These are phyloP conservation scores for Fusarium sp. DNA, from an alignment of 2,329 filamentous ascomycete species.

Conservation along the genomic window DNA sequence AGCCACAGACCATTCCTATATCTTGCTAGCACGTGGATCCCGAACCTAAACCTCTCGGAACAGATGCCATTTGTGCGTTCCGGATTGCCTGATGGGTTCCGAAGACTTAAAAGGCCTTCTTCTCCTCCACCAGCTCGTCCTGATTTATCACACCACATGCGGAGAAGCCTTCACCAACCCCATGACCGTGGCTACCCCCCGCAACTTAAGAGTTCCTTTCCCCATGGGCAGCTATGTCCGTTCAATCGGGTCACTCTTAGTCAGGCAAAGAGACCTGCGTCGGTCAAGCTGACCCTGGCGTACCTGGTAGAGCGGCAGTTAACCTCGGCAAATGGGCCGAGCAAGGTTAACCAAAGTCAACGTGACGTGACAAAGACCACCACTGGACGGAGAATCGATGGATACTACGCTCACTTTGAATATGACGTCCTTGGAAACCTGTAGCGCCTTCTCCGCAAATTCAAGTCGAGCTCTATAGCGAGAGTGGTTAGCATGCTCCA, in stretches of 20 bases:
- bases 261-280: background rate
- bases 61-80: background rate
- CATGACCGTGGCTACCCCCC: slow-evolving; percentile 1
- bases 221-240: slow-evolving; percentile 1
- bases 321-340: background rate
- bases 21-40: background rate
- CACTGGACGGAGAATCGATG: background rate
- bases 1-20: background rate
- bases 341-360: background rate
- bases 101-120: background rate
- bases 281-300: background rate
- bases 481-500: background rate
- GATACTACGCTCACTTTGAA: background rate
- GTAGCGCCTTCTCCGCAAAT: background rate
- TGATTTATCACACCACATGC: background rate
- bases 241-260: slow-evolving; percentile 1
- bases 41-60: background rate
- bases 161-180: background rate
- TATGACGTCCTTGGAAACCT: background rate
- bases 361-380: background rate
- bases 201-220: background rate
- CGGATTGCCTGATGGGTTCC: slow-evolving; percentile 5
- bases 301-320: background rate
- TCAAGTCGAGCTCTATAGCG: background rate
- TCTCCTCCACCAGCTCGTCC: background rate